Base-by-base conservation (phyloP, 2,329 filamentous ascomycete species). In the Phialophora expanda region DNA sequence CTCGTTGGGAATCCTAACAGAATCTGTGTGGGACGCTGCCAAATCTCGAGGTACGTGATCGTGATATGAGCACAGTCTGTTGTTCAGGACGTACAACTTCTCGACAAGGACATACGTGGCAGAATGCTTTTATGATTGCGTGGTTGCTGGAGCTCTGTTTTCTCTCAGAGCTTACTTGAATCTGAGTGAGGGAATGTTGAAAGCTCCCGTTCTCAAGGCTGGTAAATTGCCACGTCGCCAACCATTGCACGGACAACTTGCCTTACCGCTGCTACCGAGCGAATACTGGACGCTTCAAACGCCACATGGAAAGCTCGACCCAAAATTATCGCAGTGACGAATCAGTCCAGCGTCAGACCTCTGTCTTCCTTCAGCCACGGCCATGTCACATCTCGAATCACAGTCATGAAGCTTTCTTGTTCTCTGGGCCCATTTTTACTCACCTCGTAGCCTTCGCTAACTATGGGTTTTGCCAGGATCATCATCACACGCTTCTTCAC, bases 391-490 rank as follows among this genome's bases (percentile, higher is more conserved):
- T 17, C 1, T 44, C 20, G 46, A 41, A 24, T 9, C 28, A 24
- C 28, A 28, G 44, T 11, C 53, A 6, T n/a, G 28, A 55, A 55
- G 24, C 20, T 12, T 54, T 30, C 5, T 51, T 22, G 5, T 26
- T n/a, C 28, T 44, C 11, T 14, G 22, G 4, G 12, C 44, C 6
- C 28, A 54, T 61, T 11, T 11, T 53, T 61, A 53, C 11, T 34
- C 38, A 32, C 20, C n/a, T 20, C 17, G 3, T 30, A 30, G 24
- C 6, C 32, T 30, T 56, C 7, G 32, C 58, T 61, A 46, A 61
- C 48, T 61, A 61, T 61, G 48, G n/a, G 44, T 53, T 48, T 20
- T 61, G 12, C 20, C 28, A 34, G 30, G 22, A 4, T 41, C 32
- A 17, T 11, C 38, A 34, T 22, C 26, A 26, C 14, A 22, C 12